Base-by-base conservation (phyloP, 2,329 filamentous ascomycete genomes). In the Colletotrichum sp. region DNA sequence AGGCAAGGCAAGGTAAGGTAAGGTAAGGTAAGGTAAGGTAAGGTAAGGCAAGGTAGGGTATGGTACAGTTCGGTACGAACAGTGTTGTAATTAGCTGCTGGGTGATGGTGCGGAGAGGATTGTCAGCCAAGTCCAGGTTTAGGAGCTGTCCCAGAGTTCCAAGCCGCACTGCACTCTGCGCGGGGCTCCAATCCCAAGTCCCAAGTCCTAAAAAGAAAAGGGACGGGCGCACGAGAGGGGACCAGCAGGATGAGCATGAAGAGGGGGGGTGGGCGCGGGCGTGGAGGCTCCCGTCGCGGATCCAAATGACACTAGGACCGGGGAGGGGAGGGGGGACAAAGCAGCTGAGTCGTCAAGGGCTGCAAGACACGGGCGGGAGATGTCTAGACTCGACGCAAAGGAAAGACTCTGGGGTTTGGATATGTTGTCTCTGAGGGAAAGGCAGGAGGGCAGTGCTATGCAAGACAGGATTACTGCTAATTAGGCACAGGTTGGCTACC, bases 271-370 rank as follows among this genome's bases (percentile, higher is more conserved):
- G 66, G 67, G 48, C 38, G 69, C 32, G 57, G 69, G 68, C 72
- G 32, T 75, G 72, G 68, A 66, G 71, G 73, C 73, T 75, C 63
- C 73, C 73, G 73, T 75, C 73, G 73, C 73, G 73, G 63, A 75
- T 75, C 69, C 69, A 72, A 75, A 75, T 72, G 63, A 58, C 73
- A 72, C 73, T 64, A 72, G 69, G 73, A 69, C 61, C 69, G 32
- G 63, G 61, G n/a, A 48, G 43, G 43, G n/a, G 43, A 48, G 43
- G 43, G 63, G 67, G 68, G 21, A 67, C 67, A 72, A 72, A 66
- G 69, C 73, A 72, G 64, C 69, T 63, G 55, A 67, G 32, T 75
- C 69, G 73, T 67, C 63, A 28, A 75, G 38, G 61, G 32, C 61
- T 67, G 58, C 60, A 32, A 75, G 57, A 70, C 67, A 70, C 52